Base-by-base conservation (phyloP, 306 rosid species). In the Corylus americana region DNA sequence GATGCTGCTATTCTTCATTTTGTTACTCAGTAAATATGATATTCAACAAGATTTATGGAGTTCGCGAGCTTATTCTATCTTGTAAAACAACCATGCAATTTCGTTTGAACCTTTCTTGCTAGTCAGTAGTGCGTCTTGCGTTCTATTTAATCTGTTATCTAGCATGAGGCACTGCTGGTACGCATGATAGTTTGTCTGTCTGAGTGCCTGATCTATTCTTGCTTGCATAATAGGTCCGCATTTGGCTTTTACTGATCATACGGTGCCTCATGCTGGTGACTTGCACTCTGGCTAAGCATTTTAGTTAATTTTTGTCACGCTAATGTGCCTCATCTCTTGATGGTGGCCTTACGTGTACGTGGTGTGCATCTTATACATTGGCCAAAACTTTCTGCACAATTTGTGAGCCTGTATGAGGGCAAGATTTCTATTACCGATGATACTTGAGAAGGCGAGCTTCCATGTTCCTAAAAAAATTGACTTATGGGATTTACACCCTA, bases 391-490 rank as follows among this genome's bases (percentile, higher is more conserved):
- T 31, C 7, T 64, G 70, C 70, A 35, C 4, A 64, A 31, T 16
- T 64, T 35, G 31, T 64, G 8, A 64, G 47, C 44, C 44, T 39
- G 44, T 39, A 9, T 59, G 31, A 29, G 8, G 70, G 31, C 22
- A 35, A 35, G 8, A 29, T 50, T 74, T 25, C n/a, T 22, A 47
- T 45, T 45, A 2, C 39, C 0, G 69, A 29, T 80, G 61, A 29
- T 68, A 45, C 48, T 44, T 55, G 75, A 55, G 20, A 74, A 64
- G 22, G 37, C 37, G 48, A 35, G 70, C 70, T 57, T 69, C 63
- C 71, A 13, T 77, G 64, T 76, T 62, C 61, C 44, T 35, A 57
- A 47, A 78, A 77, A 31, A 16, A 69, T 74, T 55, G 63, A 20
- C 18, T 70, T 45, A 51, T 69, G 67, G 25, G 61, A 55, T 25